A percentile compares a stretch with the other conserved stretches of the same genome.
phyloP scores from a whole-genome alignment of 768 basidiomycete species.

The Vishniacozyma victoriae region DNA sequence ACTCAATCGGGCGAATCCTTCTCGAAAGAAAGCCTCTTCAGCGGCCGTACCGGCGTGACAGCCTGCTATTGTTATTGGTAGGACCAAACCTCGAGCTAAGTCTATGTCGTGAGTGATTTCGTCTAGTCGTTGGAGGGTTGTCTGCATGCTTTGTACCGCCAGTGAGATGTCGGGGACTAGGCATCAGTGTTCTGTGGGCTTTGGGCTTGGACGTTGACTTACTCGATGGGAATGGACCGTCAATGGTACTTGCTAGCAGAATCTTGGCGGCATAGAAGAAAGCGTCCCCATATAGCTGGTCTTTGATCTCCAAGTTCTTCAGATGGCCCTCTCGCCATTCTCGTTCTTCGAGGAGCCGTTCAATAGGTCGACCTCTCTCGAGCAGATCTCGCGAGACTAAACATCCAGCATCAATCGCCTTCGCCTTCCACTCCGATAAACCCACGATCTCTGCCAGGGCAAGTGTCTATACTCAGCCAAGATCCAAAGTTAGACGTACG shows the following conservation, averaged over 20 bases:
- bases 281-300: conserved; percentile 5
- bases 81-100: conserved; percentile 11
- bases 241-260: conserved; percentile 9
- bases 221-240: conserved; percentile 19
- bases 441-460: conserved; percentile 10
- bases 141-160: conserved; percentile 11
- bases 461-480: conserved; percentile 8
- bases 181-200: neutral
- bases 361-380: conserved; percentile 4
- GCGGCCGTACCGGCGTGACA: conserved; percentile 12
- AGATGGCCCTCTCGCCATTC: conserved; percentile 17
- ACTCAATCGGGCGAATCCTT: conserved; percentile 8
- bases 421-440: conserved; percentile 19
- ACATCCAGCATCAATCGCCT: conserved; percentile 5
- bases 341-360: conserved; percentile 3
- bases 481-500: conserved; percentile 4
- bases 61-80: conserved; percentile 22
- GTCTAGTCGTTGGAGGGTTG: conserved; percentile 9
- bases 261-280: conserved; percentile 13
- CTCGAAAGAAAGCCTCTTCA: conserved; percentile 8
- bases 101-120: conserved; percentile 5
- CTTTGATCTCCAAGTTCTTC: too few relatives aligned
- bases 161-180: conserved; percentile 15
- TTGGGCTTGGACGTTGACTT: neutral
- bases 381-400: conserved; percentile 14